Base-by-base conservation (phyloP, 306 rosid genomes). In the Pterocarpus santalinus region DNA sequence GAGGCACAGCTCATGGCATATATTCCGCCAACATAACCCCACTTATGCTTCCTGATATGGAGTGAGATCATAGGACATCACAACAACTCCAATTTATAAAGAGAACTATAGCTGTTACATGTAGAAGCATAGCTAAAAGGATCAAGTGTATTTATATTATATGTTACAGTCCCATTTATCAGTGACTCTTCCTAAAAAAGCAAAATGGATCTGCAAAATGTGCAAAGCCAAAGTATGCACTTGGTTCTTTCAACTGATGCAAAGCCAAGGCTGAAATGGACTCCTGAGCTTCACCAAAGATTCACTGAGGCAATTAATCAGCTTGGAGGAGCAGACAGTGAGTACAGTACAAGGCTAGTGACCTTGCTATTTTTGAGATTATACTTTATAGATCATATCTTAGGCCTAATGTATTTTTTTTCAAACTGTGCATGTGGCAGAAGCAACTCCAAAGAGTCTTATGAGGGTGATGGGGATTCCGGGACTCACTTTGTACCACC, bases 181-280 rank as follows among this genome's bases (percentile, higher is more conserved):
- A 78, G 66, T 79, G 80, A 77, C 83, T 75, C 87, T 69, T 66
- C 81, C 75, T 55, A 55, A 70, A 76, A 73, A 52, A 86, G 79
- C 74, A 73, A 76, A 68, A 82, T 84, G 85, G 86, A 80, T 85
- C 85, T 69, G 64, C 84, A 85, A 69, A 80, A 80, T 76, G 71
- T 52, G 79, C 72, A 82, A 85, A 91, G 82, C 39, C 92, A 83
- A 89, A 88, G 75, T 72, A 88, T 93, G 94, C 90, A 83, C 82
- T 87, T 91, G 89, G 94, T 91, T 81, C 84, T 93, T 34, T 95
- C 98, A 57, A 85, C 94, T 83, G 97, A 95, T 87, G 91, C 99
- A 17, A 95, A 91, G 86, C 98, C 99, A 51, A 88, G 98, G 85
- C 87, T 95, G n/a, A 95, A 95, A 80, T 90, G 98, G 97, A 94